A percentile compares a stretch with the other conserved stretches of the same genome.
Conservation (phyloP, 2,329 filamentous ascomycete genomes). For the Paecilomyces formosus region DNA sequence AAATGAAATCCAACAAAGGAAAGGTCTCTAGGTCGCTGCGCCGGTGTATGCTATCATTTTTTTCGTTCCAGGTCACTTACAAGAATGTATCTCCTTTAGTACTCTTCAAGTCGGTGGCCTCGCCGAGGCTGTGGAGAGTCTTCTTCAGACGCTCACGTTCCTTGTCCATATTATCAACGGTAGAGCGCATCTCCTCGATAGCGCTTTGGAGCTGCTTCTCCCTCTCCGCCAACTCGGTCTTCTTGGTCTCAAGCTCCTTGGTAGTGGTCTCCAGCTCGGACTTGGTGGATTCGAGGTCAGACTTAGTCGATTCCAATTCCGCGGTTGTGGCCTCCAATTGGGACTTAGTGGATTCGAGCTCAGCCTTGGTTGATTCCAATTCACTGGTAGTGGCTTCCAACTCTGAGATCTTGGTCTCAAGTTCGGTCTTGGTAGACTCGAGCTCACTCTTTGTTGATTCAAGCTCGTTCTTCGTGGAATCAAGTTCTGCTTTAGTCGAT, state of each 20-base stretch:
- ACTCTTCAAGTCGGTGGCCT: conserved; percentile 45
- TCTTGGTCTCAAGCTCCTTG: conserved; percentile 19
- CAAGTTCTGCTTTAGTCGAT: conserved; percentile 4
- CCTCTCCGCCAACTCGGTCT: conserved; percentile 12
- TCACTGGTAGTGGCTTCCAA: conserved; percentile 6
- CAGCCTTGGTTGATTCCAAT: conserved; percentile 7
- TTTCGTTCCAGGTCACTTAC: conserved; percentile 34
- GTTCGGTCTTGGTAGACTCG: conserved; percentile 14
- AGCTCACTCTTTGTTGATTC: conserved; percentile 23
- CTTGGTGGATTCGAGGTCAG: conserved; percentile 9
- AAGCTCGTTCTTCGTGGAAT: conserved; percentile 11
- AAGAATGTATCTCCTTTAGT: conserved; percentile 43
- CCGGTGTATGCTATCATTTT: neutral
- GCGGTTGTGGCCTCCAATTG: conserved; percentile 3
- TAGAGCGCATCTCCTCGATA: conserved; percentile 36
- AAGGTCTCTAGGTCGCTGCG: neutral
- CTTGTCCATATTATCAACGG: conserved; percentile 43
- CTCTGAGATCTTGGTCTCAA: conserved; percentile 13
- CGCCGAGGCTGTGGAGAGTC: conserved; percentile 43
- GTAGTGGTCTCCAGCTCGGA: conserved; percentile 25
- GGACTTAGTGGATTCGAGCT: conserved; percentile 9
- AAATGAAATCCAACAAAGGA: neutral
- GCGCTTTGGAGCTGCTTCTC: conserved; percentile 39
- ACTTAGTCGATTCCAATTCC: conserved; percentile 8
- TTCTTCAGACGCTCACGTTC: conserved; percentile 45